These are phyloP conservation scores for Lyophyllum decastes DNA, from an alignment of 768 basidiomycete species.

Conservation along the genomic window DNA sequence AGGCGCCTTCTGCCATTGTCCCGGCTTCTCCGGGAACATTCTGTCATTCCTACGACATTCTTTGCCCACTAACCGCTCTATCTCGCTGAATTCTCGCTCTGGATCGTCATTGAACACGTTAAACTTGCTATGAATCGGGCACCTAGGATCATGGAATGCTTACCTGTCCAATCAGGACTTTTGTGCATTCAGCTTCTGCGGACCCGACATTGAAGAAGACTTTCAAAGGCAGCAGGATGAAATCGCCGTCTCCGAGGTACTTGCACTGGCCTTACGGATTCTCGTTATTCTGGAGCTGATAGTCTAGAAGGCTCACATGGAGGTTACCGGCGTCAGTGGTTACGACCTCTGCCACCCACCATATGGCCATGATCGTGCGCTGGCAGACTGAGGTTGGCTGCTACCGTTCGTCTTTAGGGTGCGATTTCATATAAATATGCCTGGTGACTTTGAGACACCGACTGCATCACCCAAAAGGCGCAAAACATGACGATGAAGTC, in stretches of 20 bases:
- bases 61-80: neutral
- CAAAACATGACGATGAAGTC: neutral
- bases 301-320: too few species aligned
- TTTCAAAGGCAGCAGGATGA: too few species aligned
- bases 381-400: neutral
- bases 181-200: neutral
- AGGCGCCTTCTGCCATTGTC: too few species aligned
- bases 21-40: too few species aligned
- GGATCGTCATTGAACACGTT: neutral
- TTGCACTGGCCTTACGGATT: neutral
- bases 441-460: neutral
- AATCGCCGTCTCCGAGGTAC: neutral
- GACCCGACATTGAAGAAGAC: neutral
- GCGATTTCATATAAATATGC: neutral
- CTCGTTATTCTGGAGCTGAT: neutral
- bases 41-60: too few species aligned
- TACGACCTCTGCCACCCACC: neutral
- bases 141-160: too few species aligned
- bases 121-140: neutral
- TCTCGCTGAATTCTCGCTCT: slow-evolving; percentile 1
- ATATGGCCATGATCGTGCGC: neutral
- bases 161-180: too few species aligned
- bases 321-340: neutral
- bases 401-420: neutral
- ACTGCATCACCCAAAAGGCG: neutral